Percentiles rank a stretch among this genome's conserved stretches.
Evolutionary conservation across 2,329 filamentous ascomycete species (phyloP).

Genomic region (Ophiocordyceps camponoti-saundersi): DNA sequence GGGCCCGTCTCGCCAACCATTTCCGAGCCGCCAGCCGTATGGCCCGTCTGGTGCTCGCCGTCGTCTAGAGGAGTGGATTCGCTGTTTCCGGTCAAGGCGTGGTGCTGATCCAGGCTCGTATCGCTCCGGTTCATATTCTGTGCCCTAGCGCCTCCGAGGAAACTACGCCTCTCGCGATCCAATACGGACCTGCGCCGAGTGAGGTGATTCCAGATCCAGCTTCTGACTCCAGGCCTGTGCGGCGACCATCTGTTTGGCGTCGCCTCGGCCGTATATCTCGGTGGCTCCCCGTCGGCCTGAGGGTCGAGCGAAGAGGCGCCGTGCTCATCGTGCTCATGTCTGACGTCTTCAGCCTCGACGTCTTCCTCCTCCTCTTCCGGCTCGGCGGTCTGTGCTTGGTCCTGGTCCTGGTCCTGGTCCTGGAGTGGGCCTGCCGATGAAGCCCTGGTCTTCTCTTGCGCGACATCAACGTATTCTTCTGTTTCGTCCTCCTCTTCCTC

Average conservation of each 20-base stretch:
- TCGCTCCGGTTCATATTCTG: slow-evolving; percentile 26
- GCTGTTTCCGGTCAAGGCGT: background rate
- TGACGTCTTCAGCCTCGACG: slow-evolving; percentile 1
- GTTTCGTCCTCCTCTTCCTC: slow-evolving; percentile 2
- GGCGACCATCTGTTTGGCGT: slow-evolving; percentile 9
- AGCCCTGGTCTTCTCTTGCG: background rate
- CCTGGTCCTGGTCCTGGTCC: background rate
- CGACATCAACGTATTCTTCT: slow-evolving; percentile 1
- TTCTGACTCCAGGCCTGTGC: slow-evolving; percentile 23
- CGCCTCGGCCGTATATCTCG: background rate
- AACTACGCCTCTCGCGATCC: slow-evolving; percentile 20
- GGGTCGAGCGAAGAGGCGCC: background rate
- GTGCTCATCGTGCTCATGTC: background rate
- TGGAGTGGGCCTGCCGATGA: background rate
- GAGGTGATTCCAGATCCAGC: slow-evolving; percentile 39
- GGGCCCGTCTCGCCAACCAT: slow-evolving; percentile 13
- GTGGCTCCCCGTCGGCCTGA: background rate
- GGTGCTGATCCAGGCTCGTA: slow-evolving; percentile 21
- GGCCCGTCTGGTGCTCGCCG: background rate
- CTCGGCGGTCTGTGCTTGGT: background rate
- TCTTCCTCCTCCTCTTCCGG: background rate
- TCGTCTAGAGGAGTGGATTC: background rate
- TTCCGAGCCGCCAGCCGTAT: slow-evolving; percentile 2
- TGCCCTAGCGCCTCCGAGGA: slow-evolving; percentile 31
- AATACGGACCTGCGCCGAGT: slow-evolving; percentile 23